Base-by-base conservation (phyloP, 2,329 filamentous ascomycete species). In the Scedosporium minutisporum region DNA sequence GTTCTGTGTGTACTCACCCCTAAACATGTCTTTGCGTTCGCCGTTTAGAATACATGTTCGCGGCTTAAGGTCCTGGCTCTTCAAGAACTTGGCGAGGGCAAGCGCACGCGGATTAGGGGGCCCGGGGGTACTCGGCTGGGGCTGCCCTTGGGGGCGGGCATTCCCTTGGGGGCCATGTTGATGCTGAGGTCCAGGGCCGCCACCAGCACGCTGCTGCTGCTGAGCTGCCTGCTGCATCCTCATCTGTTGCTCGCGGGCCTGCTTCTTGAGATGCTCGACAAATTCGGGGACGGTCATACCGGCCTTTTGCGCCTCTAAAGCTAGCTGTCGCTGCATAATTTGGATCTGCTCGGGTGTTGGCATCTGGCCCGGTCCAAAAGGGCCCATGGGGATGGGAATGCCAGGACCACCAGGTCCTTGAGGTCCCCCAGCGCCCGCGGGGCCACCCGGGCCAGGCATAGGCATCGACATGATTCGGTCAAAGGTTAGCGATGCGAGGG, bases 1-100 rank as follows among this genome's bases (percentile, higher is more conserved):
- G 33, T 23, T 21, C 21, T 9, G 6, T 33, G 29, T 33, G 14
- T 23, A 65, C 72, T 59, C 80, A 93, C 91, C 92, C 82, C 88
- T 89, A 77, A 99, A 97, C 90, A 99, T 96, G 67, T 99, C 93
- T 78, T 96, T 97, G 70, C 95, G 86, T 81, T 97, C 93, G 70
- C 95, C 95, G 67, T 97, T 93, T 67, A 97, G 84, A 66, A 99
- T 96, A 73, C 90, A 93, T 18, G 93, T 97, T 66, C 95, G 83
- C 18, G 85, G 82, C 82, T 99, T 99, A 67, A 99, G 78, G 64
- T 95, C 85, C 77, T 97, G 93, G 64, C 83, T 76, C 68, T 87
- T 87, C 64, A 99, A 78, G 77, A 96, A 99, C 71, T 91, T 88
- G 67, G 95, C 96, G 62, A 99, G 83, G 7, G 93, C 92, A 57